These are phyloP conservation scores for Dendrothele bispora DNA, from an alignment of 768 basidiomycete genomes.

Conservation along the genomic window DNA sequence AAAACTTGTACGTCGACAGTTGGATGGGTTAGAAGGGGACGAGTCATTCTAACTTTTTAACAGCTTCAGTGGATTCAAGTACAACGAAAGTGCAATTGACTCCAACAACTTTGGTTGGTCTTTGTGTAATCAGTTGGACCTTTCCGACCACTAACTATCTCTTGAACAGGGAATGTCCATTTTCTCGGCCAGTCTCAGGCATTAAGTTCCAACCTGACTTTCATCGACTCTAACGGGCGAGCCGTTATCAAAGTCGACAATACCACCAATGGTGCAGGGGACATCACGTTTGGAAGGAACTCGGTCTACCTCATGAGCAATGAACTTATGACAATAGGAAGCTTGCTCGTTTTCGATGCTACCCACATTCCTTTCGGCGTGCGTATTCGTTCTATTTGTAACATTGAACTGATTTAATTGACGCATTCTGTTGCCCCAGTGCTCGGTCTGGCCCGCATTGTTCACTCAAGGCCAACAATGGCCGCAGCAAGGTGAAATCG, in stretches of 20 bases:
- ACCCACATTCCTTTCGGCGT: constrained; percentile 13
- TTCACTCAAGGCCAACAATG: constrained; percentile 37
- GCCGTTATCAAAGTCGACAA: constrained; percentile 24
- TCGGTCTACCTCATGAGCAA: constrained; percentile 1
- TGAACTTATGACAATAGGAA: constrained; percentile 16
- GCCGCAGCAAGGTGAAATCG: constrained; percentile 51
- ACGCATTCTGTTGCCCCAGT: constrained; percentile 20
- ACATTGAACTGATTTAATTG: not conserved
- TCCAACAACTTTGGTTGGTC: constrained; percentile 9
- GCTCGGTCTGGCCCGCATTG: constrained; percentile 61
- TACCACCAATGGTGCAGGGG: constrained; percentile 10
- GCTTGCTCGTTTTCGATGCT: constrained; percentile 12
- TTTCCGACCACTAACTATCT: too few species aligned
- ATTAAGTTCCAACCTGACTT: constrained; percentile 9
- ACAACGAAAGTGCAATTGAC: constrained; percentile 8
- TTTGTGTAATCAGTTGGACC: not conserved
- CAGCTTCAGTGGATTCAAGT: constrained; percentile 9
- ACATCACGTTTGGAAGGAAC: constrained; percentile 4
- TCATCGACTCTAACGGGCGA: constrained; percentile 14
- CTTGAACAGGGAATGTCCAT: constrained; percentile 6
- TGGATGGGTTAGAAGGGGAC: not conserved
- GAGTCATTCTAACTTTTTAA: not conserved
- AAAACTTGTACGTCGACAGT: constrained; percentile 7
- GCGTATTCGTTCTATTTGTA: not conserved
- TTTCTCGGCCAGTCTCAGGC: constrained; percentile 12